phyloP scores from a whole-genome alignment of 371 early-diverging fungal species.

The Encephalitozoon cuniculi region DNA sequence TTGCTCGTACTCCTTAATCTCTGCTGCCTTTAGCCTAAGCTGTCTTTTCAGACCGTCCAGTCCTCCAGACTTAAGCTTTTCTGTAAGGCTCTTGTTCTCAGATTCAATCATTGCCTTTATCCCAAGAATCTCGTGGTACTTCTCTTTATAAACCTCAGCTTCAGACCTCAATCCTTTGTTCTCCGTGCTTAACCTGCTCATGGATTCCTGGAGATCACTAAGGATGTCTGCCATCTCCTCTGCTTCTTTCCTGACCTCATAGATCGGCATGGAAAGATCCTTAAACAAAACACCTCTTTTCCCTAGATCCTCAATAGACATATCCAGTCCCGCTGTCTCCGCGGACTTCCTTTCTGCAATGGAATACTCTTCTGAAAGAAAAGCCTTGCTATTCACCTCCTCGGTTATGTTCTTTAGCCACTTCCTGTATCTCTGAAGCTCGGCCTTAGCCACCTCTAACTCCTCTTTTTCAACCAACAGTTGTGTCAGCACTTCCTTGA shows the following conservation, averaged over 20 bases:
- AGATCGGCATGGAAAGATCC: background rate
- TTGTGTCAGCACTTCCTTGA: background rate
- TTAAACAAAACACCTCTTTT: background rate
- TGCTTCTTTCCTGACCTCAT: background rate
- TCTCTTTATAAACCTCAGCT: background rate
- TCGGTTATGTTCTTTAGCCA: background rate
- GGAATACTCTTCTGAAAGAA: background rate
- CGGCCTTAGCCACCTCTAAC: background rate
- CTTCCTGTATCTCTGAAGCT: constrained; percentile 7
- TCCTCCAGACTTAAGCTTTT: background rate
- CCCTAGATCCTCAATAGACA: background rate
- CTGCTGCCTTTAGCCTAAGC: constrained; percentile 30
- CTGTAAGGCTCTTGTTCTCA: constrained; percentile 5
- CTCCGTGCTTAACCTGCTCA: background rate
- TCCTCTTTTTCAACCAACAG: constrained; percentile 20
- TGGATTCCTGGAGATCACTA: background rate
- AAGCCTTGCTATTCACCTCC: background rate
- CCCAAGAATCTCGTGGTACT: background rate
- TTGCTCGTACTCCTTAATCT: constrained; percentile 52
- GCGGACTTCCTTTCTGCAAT: background rate
- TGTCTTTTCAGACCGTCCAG: constrained; percentile 46
- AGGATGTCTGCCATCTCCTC: background rate
- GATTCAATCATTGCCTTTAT: background rate
- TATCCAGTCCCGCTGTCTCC: too few relatives aligned
- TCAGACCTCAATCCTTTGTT: background rate